A percentile compares a stretch with the other conserved stretches of the same genome.
Conservation (phyloP, 768 basidiomycete species). For the Amanita inopinata region DNA sequence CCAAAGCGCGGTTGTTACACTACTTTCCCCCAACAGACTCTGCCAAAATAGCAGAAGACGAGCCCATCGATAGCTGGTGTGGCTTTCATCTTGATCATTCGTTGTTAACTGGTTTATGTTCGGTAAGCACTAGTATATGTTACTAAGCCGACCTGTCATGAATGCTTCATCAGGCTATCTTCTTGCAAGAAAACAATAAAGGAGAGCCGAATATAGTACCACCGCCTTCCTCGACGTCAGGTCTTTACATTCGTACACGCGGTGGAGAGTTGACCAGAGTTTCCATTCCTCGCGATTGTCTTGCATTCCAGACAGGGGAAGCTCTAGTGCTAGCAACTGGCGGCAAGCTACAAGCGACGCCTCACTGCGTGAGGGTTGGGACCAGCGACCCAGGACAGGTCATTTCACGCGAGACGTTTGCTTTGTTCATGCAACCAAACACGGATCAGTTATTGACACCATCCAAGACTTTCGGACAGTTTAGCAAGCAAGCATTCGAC, state of each 20-base stretch:
- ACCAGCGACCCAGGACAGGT: conserved; percentile 30
- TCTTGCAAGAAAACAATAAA: conserved; percentile 41
- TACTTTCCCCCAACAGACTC: conserved; percentile 71
- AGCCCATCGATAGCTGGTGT: conserved; percentile 82
- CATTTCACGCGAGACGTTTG: conserved; percentile 81
- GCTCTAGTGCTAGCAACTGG: conserved; percentile 85
- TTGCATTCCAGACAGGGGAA: conserved; percentile 97
- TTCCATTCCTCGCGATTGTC: conserved; percentile 71
- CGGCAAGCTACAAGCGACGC: conserved; percentile 77
- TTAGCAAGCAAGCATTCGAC: conserved; percentile 74
- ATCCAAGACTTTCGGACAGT: conserved; percentile 77
- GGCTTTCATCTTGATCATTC: conserved; percentile 94
- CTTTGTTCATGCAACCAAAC: conserved; percentile 85
- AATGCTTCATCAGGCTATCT: conserved; percentile 58
- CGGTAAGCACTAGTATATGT: conserved; percentile 33
- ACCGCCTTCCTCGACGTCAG: conserved; percentile 68
- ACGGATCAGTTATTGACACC: conserved; percentile 63
- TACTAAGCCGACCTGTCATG: conserved; percentile 5
- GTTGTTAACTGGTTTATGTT: conserved; percentile 85
- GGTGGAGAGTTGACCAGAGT: conserved; percentile 74
- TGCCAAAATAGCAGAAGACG: conserved; percentile 35
- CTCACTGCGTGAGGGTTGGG: conserved; percentile 86
- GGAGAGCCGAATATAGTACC: conserved; percentile 40
- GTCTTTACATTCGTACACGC: conserved; percentile 86
- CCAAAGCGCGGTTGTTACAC: conserved; percentile 90